Conservation (phyloP, 2,329 filamentous ascomycete genomes). For the Claviceps sorghi region DNA sequence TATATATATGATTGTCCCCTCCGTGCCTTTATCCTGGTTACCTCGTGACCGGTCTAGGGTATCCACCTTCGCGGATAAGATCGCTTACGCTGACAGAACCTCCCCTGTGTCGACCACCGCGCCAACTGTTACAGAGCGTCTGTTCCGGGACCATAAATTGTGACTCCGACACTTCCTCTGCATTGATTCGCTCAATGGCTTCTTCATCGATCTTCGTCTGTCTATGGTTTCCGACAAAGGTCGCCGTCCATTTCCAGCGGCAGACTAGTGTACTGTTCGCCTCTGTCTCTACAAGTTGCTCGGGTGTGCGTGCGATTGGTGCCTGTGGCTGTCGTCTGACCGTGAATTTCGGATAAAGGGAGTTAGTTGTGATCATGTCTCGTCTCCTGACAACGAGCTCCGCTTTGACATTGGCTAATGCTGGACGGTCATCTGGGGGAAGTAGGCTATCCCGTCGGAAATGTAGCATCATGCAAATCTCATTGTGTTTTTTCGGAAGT, state of each 20-base stretch:
- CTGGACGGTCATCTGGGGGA: constrained; percentile 18
- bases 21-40: no score
- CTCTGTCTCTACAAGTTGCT: constrained; percentile 2
- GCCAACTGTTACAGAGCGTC: constrained; percentile 19
- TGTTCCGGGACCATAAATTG: constrained; percentile 18
- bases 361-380: constrained; percentile 40
- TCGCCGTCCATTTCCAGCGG: constrained; percentile 30
- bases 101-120: constrained; percentile 15
- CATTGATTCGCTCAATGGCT: constrained; percentile 18
- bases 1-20: no score
- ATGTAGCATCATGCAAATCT: constrained; percentile 25
- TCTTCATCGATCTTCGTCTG: constrained; percentile 20
- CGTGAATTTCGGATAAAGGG: constrained; percentile 25
- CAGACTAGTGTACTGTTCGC: constrained; percentile 26
- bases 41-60: no score
- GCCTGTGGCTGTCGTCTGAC: constrained; percentile 6
- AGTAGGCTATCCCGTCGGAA: constrained; percentile 22
- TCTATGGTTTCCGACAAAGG: constrained; percentile 12
- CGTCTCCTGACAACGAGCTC: constrained; percentile 25
- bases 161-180: constrained; percentile 15
- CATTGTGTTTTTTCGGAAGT: constrained; percentile 26
- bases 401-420: constrained; percentile 27
- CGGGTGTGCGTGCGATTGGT: constrained; percentile 11
- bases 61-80: no score
- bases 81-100: no score